Evolutionary conservation across 345 rosid species (phyloP), one percentile per base, ranked within the genome.

Genomic region (Draba incana): DNA sequence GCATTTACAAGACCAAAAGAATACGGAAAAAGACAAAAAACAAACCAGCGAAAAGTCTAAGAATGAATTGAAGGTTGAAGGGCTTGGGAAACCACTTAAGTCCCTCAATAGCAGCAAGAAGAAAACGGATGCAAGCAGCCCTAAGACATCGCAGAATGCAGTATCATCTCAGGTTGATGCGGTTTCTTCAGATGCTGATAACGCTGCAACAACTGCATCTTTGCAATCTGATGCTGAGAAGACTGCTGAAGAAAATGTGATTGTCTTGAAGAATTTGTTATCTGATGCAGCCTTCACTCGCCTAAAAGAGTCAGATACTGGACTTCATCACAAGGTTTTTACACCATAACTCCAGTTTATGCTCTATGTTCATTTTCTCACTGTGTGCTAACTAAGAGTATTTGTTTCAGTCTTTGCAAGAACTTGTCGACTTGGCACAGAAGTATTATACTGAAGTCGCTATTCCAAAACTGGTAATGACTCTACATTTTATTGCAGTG

Each of bases 1-100:
- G 43, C 96, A 91, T 83, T 81, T 94, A 77, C 99, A 89, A 81
- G 99, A 94, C 74, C 92, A 85, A 78, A 94, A 85, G 53, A 91
- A 79, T 79, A 68, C 88, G 16, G 96, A 89, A 57, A 91, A 94
- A 50, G 95, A 91, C 62, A 91, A 89, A 81, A 94, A 94, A 60
- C 62, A 76, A 54, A 74, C 80, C 39, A 57, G 33, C 68, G 92
- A 89, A 75, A 94, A 87, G 83, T 68, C 81, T 69, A 87, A 85
- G 82, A 84, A 73, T 63, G 97, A 91, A 79, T 79, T 89, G 88
- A 89, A 91, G 85, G 92, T 94, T 53, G 96, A 89, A 85, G 99
- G 97, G 64, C 96, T 94, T 61, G 97, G 99, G 54, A 87, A 82
- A 64, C 93, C 97, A 69, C 99, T 91, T 38, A 89, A 83, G 78